Conservation (phyloP, 257 asterid genomes). For the Solanum gandarillasii region DNA sequence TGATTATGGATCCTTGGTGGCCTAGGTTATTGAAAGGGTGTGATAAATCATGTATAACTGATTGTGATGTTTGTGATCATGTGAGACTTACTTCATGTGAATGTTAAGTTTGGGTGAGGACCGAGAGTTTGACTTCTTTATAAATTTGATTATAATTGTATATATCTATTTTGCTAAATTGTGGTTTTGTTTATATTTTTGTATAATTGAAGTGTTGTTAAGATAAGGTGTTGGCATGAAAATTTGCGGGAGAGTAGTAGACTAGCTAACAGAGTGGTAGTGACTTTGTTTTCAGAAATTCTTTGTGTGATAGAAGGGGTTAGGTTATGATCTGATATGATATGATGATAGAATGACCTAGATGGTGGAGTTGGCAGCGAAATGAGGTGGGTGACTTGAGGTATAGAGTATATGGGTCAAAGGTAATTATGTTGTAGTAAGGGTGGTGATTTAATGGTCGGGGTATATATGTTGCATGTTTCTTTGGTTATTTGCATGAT, state of each 20-base stretch:
- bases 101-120: neutral
- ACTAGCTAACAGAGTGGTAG: neutral
- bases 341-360: neutral
- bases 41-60: neutral
- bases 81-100: neutral
- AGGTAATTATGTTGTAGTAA: neutral
- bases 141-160: neutral
- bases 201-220: neutral
- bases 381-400: neutral
- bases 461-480: neutral
- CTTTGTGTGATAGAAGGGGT: too few species aligned
- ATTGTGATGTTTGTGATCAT: neutral
- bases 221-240: too few species aligned
- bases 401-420: neutral
- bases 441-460: neutral
- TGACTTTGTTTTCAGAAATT: too few species aligned
- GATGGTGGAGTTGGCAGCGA: neutral
- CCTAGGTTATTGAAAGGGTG: neutral
- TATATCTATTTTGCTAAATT: neutral
- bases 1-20: neutral
- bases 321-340: too few species aligned
- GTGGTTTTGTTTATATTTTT: neutral
- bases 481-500: neutral
- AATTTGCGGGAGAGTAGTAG: neutral
- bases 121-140: neutral